A percentile compares a stretch with the other conserved stretches of the same genome.
Evolutionary conservation across 148 eudicot genomes (phyloP).

Genomic region (Rhododendron williamsianum): DNA sequence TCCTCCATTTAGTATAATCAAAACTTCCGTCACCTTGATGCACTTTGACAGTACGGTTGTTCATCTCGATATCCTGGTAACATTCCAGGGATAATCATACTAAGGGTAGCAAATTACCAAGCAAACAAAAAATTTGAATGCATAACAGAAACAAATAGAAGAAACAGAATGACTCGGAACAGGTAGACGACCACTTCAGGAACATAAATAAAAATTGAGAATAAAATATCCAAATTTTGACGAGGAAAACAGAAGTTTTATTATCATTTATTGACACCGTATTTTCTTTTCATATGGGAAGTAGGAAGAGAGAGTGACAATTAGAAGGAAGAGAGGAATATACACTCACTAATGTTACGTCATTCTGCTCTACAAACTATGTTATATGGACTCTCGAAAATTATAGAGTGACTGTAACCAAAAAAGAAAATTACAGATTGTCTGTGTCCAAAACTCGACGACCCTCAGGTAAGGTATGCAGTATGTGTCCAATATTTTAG

Average conservation of each 20-base stretch:
- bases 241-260: background rate
- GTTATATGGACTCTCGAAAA: background rate
- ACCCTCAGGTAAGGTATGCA: background rate
- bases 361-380: background rate
- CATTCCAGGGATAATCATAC: slow-evolving; percentile 4
- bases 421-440: too few relatives aligned
- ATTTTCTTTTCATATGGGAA: background rate
- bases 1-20: slow-evolving; percentile 38
- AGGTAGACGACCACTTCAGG: background rate
- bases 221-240: slow-evolving; percentile 1
- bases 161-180: background rate
- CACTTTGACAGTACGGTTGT: slow-evolving; percentile 39
- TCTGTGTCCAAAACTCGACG: background rate
- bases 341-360: background rate
- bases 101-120: background rate
- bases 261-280: background rate
- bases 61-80: slow-evolving; percentile 53
- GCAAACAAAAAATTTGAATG: background rate
- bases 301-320: background rate
- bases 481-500: background rate
- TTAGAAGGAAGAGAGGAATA: background rate
- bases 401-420: background rate
- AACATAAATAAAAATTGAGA: background rate
- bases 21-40: slow-evolving; percentile 41
- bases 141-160: background rate